Conservation (phyloP, 257 asterid genomes). For the Forsythia suspensa region DNA sequence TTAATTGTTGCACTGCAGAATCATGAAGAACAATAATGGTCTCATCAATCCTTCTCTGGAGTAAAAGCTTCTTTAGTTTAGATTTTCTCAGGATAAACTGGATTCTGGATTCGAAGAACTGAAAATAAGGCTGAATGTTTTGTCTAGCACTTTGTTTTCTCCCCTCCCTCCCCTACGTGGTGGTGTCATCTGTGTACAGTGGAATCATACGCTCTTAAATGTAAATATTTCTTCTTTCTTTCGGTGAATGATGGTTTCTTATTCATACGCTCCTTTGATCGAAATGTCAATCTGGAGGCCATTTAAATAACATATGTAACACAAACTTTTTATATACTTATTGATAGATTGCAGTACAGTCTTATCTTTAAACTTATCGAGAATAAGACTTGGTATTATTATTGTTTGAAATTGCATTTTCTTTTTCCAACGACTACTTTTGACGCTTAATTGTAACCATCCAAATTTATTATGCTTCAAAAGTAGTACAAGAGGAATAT, state of each 20-base stretch:
- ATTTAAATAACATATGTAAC: neutral
- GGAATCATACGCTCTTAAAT: neutral
- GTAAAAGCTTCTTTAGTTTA: constrained; percentile 11
- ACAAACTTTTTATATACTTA: no score
- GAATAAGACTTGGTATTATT: no score
- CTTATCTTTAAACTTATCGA: no score
- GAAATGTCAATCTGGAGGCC: neutral
- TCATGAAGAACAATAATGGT: neutral
- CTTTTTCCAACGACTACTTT: no score
- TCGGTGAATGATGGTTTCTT: neutral
- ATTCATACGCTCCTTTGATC: neutral
- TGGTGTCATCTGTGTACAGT: constrained; percentile 19
- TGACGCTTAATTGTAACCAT: no score
- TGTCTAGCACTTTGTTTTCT: neutral
- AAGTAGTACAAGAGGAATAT: no score
- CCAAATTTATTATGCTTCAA: no score
- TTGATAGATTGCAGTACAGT: no score
- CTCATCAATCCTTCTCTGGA: neutral
- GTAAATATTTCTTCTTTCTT: neutral
- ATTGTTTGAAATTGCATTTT: no score
- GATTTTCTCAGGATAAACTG: constrained; percentile 13
- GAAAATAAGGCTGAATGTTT: constrained; percentile 22
- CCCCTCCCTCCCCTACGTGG: neutral
- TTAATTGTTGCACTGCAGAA: constrained; percentile 24
- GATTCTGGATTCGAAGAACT: constrained; percentile 17